Evolutionary conservation across 768 basidiomycete species (phyloP).

Genomic region (Tricholomella constricta): DNA sequence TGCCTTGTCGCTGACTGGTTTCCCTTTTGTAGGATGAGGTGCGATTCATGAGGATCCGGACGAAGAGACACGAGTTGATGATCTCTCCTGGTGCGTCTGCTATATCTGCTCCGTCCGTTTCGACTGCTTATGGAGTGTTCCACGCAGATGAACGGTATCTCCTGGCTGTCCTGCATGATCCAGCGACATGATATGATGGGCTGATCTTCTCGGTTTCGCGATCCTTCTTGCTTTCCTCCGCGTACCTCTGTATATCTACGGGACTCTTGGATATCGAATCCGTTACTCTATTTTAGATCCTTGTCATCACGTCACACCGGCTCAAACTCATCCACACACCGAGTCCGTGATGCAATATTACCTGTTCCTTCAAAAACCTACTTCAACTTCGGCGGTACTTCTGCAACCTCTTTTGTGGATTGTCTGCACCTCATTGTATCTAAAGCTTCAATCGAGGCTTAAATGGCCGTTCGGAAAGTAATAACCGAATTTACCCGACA

Average conservation of each 20-base stretch:
- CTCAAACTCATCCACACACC: not conserved
- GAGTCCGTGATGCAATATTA: not conserved
- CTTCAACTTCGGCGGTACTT: too few species aligned
- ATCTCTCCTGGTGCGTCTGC: constrained; percentile 81
- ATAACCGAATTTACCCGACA: too few species aligned
- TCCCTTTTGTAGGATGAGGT: constrained; percentile 68
- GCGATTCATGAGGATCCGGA: constrained; percentile 87
- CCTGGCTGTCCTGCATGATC: constrained; percentile 83
- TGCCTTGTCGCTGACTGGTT: not conserved
- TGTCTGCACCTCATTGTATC: too few species aligned
- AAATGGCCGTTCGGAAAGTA: too few species aligned
- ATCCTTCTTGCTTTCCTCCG: not conserved
- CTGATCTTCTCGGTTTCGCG: not conserved
- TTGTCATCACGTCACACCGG: not conserved
- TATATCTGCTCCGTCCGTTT: too few species aligned
- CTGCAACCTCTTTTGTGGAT: too few species aligned
- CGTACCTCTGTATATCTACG: constrained; percentile 8
- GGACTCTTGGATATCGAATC: constrained; percentile 10
- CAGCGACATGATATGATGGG: constrained; percentile 41
- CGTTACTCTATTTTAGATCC: not conserved
- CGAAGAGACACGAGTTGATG: constrained; percentile 90
- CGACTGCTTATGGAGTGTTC: too few species aligned
- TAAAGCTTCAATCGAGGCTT: too few species aligned
- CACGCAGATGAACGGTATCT: constrained; percentile 87
- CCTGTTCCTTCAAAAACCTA: not conserved